Base-by-base conservation (phyloP, 176 grass and related monocot genomes). In the Guadua angustifolia region DNA sequence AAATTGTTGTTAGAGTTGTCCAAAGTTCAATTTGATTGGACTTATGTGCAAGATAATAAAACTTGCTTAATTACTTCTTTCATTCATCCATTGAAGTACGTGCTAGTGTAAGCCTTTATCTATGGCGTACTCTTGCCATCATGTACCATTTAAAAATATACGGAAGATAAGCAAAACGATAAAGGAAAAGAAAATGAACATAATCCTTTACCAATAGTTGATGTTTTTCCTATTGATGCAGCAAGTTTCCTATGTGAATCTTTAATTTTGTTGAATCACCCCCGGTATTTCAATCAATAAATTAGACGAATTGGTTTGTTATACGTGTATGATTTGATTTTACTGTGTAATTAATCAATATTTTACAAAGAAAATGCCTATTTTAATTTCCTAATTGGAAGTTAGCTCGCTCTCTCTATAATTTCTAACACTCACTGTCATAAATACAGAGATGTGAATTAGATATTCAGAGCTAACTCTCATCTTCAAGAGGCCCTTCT, bases 1-100 rank as follows among this genome's bases (percentile, higher is more conserved):
- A 9, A 4, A 70, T 7, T 8, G 4, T 64, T 64, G 9, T 21
- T 57, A 55, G 6, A 69, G 1, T 66, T 51, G 19, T 68, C 4
- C 62, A 53, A 56, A 33, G 53, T 10, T 59, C 22, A 82, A 7
- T 32, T 19, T 43, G 9, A n/a, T 82, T 49, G 19, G 3, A 26
- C 5, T 45, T 73, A 24, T 74, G 7, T 25, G 7, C 12, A 21
- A 32, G 47, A 9, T 75, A 46, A 47, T 49, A 49, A 26, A 68
- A 75, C 17, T 59, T 81, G 70, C 71, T 66, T 67, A 16, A n/a
- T 16, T 38, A 18, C 32, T 17, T 59, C 57, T 36, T 64, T 49
- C 65, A 4, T 12, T 69, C 16, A 21, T 59, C 3, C 42, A 67
- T 25, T 42, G 14, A 17, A 58, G 57, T 70, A 56, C 39, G 47